These are phyloP conservation scores for Neopestalotiopsis sp. DNA, from an alignment of 2,329 filamentous ascomycete genomes.

Conservation along the genomic window DNA sequence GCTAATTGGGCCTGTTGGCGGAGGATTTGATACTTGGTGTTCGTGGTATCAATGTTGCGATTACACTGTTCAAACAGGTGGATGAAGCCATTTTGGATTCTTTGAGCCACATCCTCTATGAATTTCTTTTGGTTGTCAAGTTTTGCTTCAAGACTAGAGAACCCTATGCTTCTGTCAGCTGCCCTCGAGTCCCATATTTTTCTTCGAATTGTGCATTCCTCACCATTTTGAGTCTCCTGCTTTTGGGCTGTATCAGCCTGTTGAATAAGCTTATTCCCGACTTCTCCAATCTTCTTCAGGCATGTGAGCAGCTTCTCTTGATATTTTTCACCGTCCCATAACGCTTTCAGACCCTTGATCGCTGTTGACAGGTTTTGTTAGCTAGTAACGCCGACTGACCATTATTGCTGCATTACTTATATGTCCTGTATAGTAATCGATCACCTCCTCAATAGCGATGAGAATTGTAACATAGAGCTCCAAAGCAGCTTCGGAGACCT, in stretches of 20 bases:
- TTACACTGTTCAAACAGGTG: no score
- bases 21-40: no score
- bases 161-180: no score
- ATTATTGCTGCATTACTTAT: not conserved
- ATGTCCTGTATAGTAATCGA: not conserved
- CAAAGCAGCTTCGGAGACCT: not conserved
- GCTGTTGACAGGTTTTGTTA: no score
- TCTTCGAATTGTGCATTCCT: no score
- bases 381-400: no score
- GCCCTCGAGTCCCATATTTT: no score
- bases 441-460: not conserved
- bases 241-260: not conserved
- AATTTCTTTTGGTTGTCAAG: not conserved
- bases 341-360: not conserved
- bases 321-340: not conserved
- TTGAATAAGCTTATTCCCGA: not conserved
- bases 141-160: not conserved
- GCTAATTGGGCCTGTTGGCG: no score
- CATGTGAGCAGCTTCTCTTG: not conserved
- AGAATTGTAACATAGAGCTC: not conserved
- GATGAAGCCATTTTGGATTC: no score
- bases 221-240: not conserved
- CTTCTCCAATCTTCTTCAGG: not conserved
- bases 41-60: no score
- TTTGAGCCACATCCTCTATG: no score